Evolutionary conservation across 208 protist species (phyloP).

Genomic region (Naegleria gruberi): DNA sequence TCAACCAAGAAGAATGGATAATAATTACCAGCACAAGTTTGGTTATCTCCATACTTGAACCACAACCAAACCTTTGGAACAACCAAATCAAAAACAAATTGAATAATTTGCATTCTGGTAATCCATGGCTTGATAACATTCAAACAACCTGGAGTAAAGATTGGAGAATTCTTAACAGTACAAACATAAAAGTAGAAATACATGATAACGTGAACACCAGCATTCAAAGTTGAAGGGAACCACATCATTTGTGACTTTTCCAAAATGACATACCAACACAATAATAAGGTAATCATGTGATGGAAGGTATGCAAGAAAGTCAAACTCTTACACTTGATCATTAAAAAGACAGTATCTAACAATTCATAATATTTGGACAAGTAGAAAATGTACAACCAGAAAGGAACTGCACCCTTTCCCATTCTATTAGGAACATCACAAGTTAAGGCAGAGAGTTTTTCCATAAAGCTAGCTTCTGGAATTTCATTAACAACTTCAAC

Average conservation of each 20-base stretch:
- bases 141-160: neutral
- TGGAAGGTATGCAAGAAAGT: slow-evolving; percentile 39
- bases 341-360: slow-evolving; percentile 36
- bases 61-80: neutral
- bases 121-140: neutral
- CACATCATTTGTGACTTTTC: neutral
- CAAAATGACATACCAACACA: neutral
- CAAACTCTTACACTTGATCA: slow-evolving; percentile 31
- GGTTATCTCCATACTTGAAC: neutral
- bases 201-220: neutral
- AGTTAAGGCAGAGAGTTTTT: neutral
- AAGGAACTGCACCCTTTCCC: neutral
- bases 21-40: neutral
- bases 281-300: slow-evolving; percentile 19
- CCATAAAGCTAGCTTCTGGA: neutral
- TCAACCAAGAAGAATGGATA: neutral
- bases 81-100: neutral
- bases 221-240: neutral
- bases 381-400: slow-evolving; percentile 15
- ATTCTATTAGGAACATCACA: neutral
- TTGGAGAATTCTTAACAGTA: neutral
- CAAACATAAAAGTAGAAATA: neutral
- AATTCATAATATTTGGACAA: slow-evolving; percentile 37
- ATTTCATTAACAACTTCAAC: neutral
- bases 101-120: neutral